Conservation (phyloP, 352 stramenopile genomes). For the Phytophthora gonapodyides region DNA sequence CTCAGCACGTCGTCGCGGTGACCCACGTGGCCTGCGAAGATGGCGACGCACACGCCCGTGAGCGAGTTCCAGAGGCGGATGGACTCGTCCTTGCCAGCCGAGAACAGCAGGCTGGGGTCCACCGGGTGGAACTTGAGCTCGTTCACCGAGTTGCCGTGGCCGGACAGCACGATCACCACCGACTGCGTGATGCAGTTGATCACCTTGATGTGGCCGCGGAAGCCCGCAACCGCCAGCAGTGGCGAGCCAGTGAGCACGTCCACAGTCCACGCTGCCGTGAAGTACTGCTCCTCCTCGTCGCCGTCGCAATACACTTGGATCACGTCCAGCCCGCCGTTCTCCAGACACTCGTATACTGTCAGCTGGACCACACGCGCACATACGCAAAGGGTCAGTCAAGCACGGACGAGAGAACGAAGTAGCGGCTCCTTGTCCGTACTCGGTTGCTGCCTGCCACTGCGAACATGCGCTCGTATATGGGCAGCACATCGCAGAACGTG, state of each 20-base stretch:
- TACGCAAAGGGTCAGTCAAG: not conserved
- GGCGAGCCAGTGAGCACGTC: conserved; percentile 72
- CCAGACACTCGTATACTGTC: conserved; percentile 79
- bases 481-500: conserved; percentile 69
- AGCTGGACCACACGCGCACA: conserved; percentile 38
- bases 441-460: conserved; percentile 72
- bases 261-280: conserved; percentile 76
- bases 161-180: conserved; percentile 77
- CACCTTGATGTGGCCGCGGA: conserved; percentile 83
- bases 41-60: conserved; percentile 84
- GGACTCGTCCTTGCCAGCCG: conserved; percentile 92
- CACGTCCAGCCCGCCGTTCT: conserved; percentile 74
- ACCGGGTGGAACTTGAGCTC: conserved; percentile 92
- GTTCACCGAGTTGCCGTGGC: conserved; percentile 93
- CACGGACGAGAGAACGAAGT: not conserved
- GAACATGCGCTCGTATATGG: conserved; percentile 75
- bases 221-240: conserved; percentile 70
- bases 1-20: conserved; percentile 91
- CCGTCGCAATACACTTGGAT: conserved; percentile 82
- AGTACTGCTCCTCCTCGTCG: conserved; percentile 83
- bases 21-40: conserved; percentile 92
- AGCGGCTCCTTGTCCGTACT: conserved; percentile 34
- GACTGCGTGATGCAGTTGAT: conserved; percentile 83
- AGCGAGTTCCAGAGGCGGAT: conserved; percentile 94
- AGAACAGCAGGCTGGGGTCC: conserved; percentile 90